phyloP scores from a whole-genome alignment of 2,329 filamentous ascomycete species.

The Cercospora beticola region DNA sequence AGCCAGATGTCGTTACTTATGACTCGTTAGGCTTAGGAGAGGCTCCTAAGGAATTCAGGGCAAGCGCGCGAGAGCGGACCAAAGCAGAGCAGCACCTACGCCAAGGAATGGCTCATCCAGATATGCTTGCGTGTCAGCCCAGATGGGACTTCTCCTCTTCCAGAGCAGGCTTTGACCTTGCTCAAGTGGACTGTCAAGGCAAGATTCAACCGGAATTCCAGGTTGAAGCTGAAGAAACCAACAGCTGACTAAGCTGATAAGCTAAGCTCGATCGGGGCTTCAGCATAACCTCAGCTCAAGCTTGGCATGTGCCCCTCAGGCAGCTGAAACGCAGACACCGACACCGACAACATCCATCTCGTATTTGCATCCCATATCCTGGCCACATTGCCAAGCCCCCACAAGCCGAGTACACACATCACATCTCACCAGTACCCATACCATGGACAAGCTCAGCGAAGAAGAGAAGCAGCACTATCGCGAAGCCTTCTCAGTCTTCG shows the following conservation, averaged over 20 bases:
- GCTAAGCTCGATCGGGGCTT: neutral
- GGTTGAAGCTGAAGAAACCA: too few species aligned
- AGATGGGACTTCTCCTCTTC: too few species aligned
- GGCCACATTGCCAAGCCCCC: neutral
- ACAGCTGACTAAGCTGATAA: neutral
- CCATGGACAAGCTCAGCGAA: slow-evolving; percentile 16
- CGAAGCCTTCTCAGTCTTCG: slow-evolving; percentile 20
- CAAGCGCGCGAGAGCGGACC: too few species aligned
- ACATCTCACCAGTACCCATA: neutral
- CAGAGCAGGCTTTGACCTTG: too few species aligned
- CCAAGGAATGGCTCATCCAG: too few species aligned
- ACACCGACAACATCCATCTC: neutral
- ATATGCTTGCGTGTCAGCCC: too few species aligned
- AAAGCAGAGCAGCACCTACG: too few species aligned
- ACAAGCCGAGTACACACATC: neutral
- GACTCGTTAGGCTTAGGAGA: too few species aligned
- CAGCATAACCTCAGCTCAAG: neutral
- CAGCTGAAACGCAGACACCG: slow-evolving; percentile 5
- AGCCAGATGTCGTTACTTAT: too few species aligned
- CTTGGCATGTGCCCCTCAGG: neutral
- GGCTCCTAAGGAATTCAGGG: too few species aligned
- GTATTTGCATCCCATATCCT: neutral
- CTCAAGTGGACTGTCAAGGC: too few species aligned
- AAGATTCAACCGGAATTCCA: too few species aligned
- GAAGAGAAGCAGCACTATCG: slow-evolving; percentile 19